phyloP scores from a whole-genome alignment of 768 basidiomycete species.

The Sporobolomyces pararoseus region DNA sequence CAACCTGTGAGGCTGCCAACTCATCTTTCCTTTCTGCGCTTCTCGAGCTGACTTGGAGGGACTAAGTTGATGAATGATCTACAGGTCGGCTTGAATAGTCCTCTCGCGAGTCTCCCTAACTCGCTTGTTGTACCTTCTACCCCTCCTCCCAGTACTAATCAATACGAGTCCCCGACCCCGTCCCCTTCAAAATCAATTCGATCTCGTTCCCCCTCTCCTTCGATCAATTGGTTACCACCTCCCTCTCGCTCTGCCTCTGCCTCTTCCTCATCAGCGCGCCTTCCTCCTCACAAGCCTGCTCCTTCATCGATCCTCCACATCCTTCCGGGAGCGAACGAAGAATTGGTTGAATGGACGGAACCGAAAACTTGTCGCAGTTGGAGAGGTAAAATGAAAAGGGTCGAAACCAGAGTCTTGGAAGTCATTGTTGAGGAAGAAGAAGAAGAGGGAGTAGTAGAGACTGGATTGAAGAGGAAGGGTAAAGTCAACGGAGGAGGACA shows the following conservation, averaged over 20 bases:
- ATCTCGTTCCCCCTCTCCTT: neutral
- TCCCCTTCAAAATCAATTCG: neutral
- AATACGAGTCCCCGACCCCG: neutral
- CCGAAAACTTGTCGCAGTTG: neutral
- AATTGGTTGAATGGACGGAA: constrained; percentile 3
- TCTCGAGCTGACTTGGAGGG: neutral
- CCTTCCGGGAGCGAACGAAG: neutral
- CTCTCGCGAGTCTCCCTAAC: too few species aligned
- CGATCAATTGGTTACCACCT: neutral
- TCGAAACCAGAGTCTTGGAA: neutral
- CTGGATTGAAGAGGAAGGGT: neutral
- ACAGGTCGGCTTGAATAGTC: too few species aligned
- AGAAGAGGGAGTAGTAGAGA: neutral
- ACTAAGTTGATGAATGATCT: neutral
- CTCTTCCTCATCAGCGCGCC: neutral
- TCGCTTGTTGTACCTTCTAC: neutral
- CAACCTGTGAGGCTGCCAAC: neutral
- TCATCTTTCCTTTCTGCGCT: neutral
- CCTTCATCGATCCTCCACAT: neutral
- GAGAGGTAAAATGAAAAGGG: constrained; percentile 2
- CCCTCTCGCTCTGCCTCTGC: neutral
- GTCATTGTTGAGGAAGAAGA: neutral
- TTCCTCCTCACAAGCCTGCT: too few species aligned
- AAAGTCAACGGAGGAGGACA: neutral
- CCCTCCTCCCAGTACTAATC: neutral